A percentile compares a stretch with the other conserved stretches of the same genome.
Conservation (phyloP, 371 early-diverging fungal genomes). For the Mortierella sp. region DNA sequence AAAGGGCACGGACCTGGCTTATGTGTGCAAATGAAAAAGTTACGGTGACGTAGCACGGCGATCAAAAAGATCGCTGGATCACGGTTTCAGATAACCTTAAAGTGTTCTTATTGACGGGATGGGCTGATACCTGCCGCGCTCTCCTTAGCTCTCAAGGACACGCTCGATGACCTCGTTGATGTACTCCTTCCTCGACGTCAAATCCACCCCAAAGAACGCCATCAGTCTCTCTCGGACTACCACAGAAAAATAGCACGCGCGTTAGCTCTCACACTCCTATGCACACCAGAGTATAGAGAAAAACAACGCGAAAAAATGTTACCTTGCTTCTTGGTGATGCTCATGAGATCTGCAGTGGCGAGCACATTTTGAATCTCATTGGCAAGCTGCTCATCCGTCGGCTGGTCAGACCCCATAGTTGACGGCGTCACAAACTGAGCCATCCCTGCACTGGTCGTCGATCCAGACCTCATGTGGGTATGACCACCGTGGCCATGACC, state of each 20-base stretch:
- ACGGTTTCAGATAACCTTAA: neutral
- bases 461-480: constrained; percentile 35
- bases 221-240: constrained; percentile 86
- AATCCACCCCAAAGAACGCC: constrained; percentile 85
- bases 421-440: neutral
- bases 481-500: neutral
- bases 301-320: constrained; percentile 18
- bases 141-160: constrained; percentile 41
- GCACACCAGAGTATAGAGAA: neutral
- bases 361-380: constrained; percentile 86
- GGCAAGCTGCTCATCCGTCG: constrained; percentile 88
- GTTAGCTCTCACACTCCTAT: neutral
- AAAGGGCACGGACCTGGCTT: neutral
- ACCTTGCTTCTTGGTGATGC: constrained; percentile 87
- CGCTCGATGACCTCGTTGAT: constrained; percentile 91
- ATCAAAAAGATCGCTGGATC: no score
- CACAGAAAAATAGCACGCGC: neutral
- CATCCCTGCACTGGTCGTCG: constrained; percentile 24
- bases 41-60: constrained; percentile 1
- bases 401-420: constrained; percentile 63
- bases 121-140: neutral
- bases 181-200: constrained; percentile 86
- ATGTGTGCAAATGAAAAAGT: neutral
- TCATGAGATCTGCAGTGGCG: constrained; percentile 84
- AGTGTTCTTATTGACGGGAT: neutral